phyloP scores from a whole-genome alignment of 257 asterid species.

The Datura wrightii region DNA sequence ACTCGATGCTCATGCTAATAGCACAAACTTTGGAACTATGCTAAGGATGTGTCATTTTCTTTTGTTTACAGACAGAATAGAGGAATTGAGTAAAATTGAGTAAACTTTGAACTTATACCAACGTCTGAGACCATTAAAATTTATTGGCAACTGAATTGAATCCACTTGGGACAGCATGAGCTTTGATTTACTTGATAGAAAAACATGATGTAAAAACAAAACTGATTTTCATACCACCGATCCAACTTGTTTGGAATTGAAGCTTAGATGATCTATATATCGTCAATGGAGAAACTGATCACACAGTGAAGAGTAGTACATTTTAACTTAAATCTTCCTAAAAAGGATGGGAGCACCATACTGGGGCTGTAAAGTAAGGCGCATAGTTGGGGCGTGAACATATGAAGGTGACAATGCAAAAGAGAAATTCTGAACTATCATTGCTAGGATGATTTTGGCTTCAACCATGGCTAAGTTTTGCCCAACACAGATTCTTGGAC shows the following conservation, averaged over 20 bases:
- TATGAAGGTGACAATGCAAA: conserved; percentile 65
- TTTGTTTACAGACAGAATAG: no score
- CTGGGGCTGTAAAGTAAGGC: conserved; percentile 68
- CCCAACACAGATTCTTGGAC: conserved; percentile 72
- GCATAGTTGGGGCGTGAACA: conserved; percentile 68
- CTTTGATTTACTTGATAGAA: neutral
- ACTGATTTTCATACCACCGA: neutral
- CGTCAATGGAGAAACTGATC: neutral
- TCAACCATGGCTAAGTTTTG: conserved; percentile 73
- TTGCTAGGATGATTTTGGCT: conserved; percentile 60
- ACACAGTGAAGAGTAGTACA: neutral
- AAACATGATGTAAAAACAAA: neutral
- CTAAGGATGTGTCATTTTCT: no score
- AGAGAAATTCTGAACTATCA: conserved; percentile 53
- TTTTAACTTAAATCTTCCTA: conserved; percentile 36
- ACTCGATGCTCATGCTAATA: no score
- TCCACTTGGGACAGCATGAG: neutral
- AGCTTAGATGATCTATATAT: neutral
- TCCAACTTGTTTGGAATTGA: neutral
- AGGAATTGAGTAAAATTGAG: no score
- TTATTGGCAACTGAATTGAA: no score
- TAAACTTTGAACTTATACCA: no score
- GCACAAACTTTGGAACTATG: no score
- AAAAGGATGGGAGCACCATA: conserved; percentile 64
- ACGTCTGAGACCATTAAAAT: no score